Percentiles rank a stretch among this genome's conserved stretches.
Conservation (phyloP, 805 yeast genomes). For the Wickerhamiella azyma region DNA sequence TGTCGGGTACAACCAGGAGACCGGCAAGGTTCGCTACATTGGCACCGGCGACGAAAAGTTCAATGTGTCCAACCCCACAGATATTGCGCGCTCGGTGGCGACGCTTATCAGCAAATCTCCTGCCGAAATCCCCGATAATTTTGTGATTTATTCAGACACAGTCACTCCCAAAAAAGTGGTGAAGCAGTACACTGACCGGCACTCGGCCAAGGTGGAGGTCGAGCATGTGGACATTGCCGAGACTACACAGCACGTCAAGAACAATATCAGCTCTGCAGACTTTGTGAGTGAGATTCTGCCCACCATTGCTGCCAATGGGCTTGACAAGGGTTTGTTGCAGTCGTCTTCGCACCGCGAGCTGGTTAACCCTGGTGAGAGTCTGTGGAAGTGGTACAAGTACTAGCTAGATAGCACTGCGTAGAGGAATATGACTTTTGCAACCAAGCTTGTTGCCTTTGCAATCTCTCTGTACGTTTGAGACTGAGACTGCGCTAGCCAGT, state of each 20-base stretch:
- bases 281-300: background rate
- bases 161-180: background rate
- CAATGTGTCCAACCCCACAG: background rate
- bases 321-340: background rate
- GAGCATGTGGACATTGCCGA: background rate
- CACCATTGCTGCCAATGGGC: background rate
- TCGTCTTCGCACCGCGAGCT: background rate
- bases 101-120: background rate
- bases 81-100: constrained; percentile 1
- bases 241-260: background rate
- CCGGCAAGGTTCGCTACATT: background rate
- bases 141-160: background rate
- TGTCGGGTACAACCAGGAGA: background rate
- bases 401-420: background rate
- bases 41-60: background rate
- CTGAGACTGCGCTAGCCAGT: no score
- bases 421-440: no score
- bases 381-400: constrained; percentile 1
- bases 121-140: background rate
- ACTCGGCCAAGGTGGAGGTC: background rate
- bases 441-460: no score
- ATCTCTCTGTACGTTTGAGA: no score
- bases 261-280: background rate
- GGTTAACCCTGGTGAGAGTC: background rate
- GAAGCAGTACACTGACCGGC: background rate